Percentiles rank a stretch among this genome's conserved stretches.
phyloP scores from a whole-genome alignment of 2,329 filamentous ascomycete genomes.

The Pyricularia pennisetigena region DNA sequence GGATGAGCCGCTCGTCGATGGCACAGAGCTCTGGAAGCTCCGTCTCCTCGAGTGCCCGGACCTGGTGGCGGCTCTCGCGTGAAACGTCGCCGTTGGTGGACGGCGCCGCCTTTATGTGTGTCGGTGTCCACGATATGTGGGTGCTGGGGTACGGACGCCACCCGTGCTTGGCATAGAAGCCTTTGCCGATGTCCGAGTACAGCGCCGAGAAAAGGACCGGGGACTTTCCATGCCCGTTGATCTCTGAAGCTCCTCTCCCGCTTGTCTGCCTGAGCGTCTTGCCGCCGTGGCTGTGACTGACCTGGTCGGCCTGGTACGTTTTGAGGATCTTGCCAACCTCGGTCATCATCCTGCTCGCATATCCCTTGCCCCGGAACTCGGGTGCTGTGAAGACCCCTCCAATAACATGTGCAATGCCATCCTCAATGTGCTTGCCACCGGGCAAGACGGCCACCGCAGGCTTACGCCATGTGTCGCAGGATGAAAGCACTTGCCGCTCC shows the following conservation, averaged over 20 bases:
- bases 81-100: neutral
- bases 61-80: conserved; percentile 12
- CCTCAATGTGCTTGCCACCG: conserved; percentile 17
- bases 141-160: conserved; percentile 68
- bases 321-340: conserved; percentile 44
- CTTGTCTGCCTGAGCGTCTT: neutral
- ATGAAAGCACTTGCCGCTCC: conserved; percentile 45
- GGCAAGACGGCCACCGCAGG: conserved; percentile 35
- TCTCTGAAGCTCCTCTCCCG: neutral
- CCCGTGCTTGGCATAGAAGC: conserved; percentile 67
- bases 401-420: conserved; percentile 62
- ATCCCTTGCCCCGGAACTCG: conserved; percentile 59
- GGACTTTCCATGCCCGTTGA: conserved; percentile 13
- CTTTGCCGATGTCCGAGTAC: conserved; percentile 78
- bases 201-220: conserved; percentile 60
- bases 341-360: conserved; percentile 65
- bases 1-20: conserved; percentile 54
- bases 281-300: conserved; percentile 4
- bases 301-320: conserved; percentile 21
- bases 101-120: neutral
- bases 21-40: conserved; percentile 53
- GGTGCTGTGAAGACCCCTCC: conserved; percentile 70
- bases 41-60: conserved; percentile 41
- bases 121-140: conserved; percentile 55
- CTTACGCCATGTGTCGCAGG: conserved; percentile 56